These are phyloP conservation scores for Magnolia changhungtana DNA, from an alignment of 164 flowering plant species.

Conservation along the genomic window DNA sequence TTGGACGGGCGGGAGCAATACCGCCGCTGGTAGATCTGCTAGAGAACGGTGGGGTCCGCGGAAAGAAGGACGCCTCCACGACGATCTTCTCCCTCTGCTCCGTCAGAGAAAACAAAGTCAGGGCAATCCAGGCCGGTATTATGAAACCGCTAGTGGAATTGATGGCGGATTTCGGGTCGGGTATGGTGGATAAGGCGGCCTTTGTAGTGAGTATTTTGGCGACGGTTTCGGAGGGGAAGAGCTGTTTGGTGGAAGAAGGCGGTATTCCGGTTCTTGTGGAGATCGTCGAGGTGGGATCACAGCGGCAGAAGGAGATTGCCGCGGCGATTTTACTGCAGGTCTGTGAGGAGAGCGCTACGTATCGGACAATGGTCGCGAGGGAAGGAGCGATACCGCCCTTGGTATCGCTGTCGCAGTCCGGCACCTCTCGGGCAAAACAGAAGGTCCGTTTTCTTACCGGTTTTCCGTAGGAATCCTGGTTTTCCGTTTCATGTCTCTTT, in stretches of 20 bases:
- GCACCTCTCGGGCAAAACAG: conserved; percentile 66
- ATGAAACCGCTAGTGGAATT: conserved; percentile 74
- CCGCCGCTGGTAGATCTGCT: conserved; percentile 61
- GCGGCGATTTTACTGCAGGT: conserved; percentile 53
- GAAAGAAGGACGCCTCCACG: conserved; percentile 83
- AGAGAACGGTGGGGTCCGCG: conserved; percentile 58
- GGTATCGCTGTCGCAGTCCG: conserved; percentile 74
- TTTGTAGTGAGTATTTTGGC: conserved; percentile 53
- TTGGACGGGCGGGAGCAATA: conserved; percentile 89
- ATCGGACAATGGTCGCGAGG: conserved; percentile 74
- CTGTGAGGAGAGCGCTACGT: conserved; percentile 54
- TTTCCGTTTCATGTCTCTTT: neutral
- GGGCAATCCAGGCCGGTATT: conserved; percentile 64
- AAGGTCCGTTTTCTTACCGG: conserved; percentile 40
- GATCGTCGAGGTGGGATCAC: conserved; percentile 74
- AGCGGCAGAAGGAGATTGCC: conserved; percentile 79
- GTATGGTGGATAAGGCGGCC: conserved; percentile 90
- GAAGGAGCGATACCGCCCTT: conserved; percentile 93
- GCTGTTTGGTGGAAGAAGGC: conserved; percentile 72
- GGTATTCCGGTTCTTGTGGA: conserved; percentile 91
- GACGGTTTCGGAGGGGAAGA: conserved; percentile 45
- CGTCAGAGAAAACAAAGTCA: conserved; percentile 62
- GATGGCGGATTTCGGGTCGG: conserved; percentile 79
- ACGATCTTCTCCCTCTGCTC: conserved; percentile 73
- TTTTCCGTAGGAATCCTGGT: conserved; percentile 1